Base-by-base conservation (phyloP, 352 stramenopile species). In the Phytophthora cryptogea region DNA sequence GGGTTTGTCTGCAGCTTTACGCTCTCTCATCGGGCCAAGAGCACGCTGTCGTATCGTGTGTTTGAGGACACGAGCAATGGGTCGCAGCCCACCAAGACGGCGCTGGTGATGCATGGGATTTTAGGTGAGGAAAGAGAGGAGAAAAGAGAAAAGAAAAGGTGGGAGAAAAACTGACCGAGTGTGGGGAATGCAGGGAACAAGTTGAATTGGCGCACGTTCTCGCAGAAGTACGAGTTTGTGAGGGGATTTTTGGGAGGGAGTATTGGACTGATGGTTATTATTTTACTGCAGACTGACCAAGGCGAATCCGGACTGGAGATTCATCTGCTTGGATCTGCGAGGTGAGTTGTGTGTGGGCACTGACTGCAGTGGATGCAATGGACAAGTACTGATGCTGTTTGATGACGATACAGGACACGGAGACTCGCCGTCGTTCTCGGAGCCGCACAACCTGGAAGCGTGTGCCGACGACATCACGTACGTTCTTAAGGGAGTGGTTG, bases 121-220 rank as follows among this genome's bases (percentile, higher is more conserved):
- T 68, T 93, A n/a, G 83, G 83, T 93, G 61, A 9, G 16, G 9
- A 11, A n/a, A 14, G 4, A 39, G 11, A 3, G 8, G 14, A n/a
- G 26, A 32, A 6, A 11, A 20, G 14, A 46, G 5, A 9, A 32
- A n/a, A 13, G 30, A 30, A 27, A 27, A 28, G 9, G 35, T 11
- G 48, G n/a, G n/a, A n/a, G 16, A 11, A 13, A 9, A 11, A 33
- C 33, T 69, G 17, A 61, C 35, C 8, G 10, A 39, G 26, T 17
- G 20, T 35, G 28, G 8, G 6, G 26, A 17, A 32, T 11, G 11
- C 50, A 93, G 83, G 83, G 49, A 93, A 93, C 64, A 93, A 93
- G 51, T 70, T 90, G 47, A 93, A 93, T 42, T 93, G 83, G 83
- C 74, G 81, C 44, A 93, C 83, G 39, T 93, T 93, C 63, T 88